Percentiles rank a stretch among this genome's conserved stretches.
Evolutionary conservation across 2,329 filamentous ascomycete genomes (phyloP).

Genomic region (Microcyclospora tardicrescens): DNA sequence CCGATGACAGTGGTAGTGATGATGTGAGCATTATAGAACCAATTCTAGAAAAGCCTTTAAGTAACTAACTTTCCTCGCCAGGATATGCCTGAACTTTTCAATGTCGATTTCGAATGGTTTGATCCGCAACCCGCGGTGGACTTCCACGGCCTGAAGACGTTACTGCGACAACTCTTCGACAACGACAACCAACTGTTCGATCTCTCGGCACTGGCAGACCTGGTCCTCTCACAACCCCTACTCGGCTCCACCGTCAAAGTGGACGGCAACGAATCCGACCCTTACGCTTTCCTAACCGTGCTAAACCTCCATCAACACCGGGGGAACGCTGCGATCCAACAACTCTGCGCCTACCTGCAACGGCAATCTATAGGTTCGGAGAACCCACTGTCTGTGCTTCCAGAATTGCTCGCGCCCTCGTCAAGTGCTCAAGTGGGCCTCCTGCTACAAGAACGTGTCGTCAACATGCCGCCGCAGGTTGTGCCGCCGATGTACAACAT

Average conservation of each 20-base stretch:
- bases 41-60: constrained; percentile 1
- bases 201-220: constrained; percentile 70
- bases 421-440: constrained; percentile 54
- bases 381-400: constrained; percentile 31
- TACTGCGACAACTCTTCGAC: constrained; percentile 85
- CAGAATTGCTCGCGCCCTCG: constrained; percentile 24
- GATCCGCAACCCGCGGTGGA: constrained; percentile 82
- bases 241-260: constrained; percentile 94
- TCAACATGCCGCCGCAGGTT: constrained; percentile 93
- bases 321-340: constrained; percentile 55
- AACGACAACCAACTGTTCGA: constrained; percentile 76
- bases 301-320: constrained; percentile 69
- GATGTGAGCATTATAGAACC: constrained; percentile 10
- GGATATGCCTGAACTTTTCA: constrained; percentile 72
- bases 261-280: constrained; percentile 85
- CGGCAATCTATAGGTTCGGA: not conserved
- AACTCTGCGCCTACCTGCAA: constrained; percentile 58
- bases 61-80: constrained; percentile 25
- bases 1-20: constrained; percentile 21
- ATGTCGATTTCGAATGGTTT: constrained; percentile 98
- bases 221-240: constrained; percentile 74
- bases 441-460: constrained; percentile 79
- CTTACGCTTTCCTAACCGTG: constrained; percentile 83
- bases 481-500: constrained; percentile 89
- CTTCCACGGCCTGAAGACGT: constrained; percentile 85